These are phyloP conservation scores for Trichoderma citrinoviride DNA, from an alignment of 2,329 filamentous ascomycete species.

Conservation along the genomic window DNA sequence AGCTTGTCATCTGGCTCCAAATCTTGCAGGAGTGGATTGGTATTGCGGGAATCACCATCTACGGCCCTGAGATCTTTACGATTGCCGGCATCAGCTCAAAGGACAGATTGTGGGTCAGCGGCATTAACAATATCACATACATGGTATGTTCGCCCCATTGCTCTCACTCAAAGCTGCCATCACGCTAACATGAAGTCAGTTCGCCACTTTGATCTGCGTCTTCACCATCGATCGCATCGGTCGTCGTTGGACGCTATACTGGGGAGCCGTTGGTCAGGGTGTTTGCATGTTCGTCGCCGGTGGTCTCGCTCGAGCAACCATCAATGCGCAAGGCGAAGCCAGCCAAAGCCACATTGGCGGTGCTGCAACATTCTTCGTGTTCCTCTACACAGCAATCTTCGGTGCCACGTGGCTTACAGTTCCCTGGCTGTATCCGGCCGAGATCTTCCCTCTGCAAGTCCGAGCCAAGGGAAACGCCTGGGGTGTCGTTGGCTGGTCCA, in stretches of 20 bases:
- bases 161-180: background rate
- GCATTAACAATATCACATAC: slow-evolving; percentile 50
- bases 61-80: slow-evolving; percentile 57
- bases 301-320: slow-evolving; percentile 54
- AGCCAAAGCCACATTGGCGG: slow-evolving; percentile 54
- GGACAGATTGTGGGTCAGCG: slow-evolving; percentile 63
- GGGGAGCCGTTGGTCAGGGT: slow-evolving; percentile 62
- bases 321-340: slow-evolving; percentile 42
- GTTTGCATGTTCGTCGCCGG: slow-evolving; percentile 67
- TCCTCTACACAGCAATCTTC: slow-evolving; percentile 48
- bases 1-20: slow-evolving; percentile 69
- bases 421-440: slow-evolving; percentile 64
- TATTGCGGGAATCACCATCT: slow-evolving; percentile 67
- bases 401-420: slow-evolving; percentile 51
- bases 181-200: slow-evolving; percentile 27
- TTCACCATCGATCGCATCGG: slow-evolving; percentile 69
- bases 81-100: slow-evolving; percentile 62
- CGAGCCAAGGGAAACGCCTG: slow-evolving; percentile 73
- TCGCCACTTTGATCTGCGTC: slow-evolving; percentile 65
- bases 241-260: slow-evolving; percentile 66
- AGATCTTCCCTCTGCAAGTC: slow-evolving; percentile 70
- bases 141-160: slow-evolving; percentile 35
- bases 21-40: slow-evolving; percentile 70
- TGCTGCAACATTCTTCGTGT: slow-evolving; percentile 68
- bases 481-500: slow-evolving; percentile 73